Evolutionary conservation across 495 filamentous ascomycete species (phyloP).

Genomic region (Xylaria longipes): DNA sequence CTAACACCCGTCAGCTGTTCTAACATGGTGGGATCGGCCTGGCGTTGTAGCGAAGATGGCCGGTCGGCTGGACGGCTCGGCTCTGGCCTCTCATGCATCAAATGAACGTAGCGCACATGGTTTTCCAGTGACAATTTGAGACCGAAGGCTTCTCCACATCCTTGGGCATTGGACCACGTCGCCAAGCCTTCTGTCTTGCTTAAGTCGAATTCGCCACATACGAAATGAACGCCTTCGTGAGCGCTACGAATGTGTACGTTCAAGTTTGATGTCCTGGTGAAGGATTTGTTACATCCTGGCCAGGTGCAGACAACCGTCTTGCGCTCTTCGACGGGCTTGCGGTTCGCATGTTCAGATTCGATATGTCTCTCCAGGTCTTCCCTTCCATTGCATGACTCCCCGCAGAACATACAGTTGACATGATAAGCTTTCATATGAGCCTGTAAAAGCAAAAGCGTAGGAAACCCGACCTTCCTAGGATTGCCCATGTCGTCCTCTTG

Average conservation of each 20-base stretch:
- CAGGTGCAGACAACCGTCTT: slow-evolving; percentile 68
- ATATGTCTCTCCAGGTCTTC: slow-evolving; percentile 71
- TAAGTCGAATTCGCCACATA: slow-evolving; percentile 74
- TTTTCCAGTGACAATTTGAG: slow-evolving; percentile 79
- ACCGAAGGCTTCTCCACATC: slow-evolving; percentile 72
- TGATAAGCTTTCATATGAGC: slow-evolving; percentile 74
- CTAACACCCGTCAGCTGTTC: slow-evolving; percentile 64
- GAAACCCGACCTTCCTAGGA: slow-evolving; percentile 62
- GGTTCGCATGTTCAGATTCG: slow-evolving; percentile 67
- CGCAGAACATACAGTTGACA: slow-evolving; percentile 76
- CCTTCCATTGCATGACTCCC: slow-evolving; percentile 64
- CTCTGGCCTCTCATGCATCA: slow-evolving; percentile 61
- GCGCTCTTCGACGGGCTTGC: slow-evolving; percentile 64
- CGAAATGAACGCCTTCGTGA: slow-evolving; percentile 72
- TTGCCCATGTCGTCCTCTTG: slow-evolving; percentile 35
- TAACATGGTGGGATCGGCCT: slow-evolving; percentile 44
- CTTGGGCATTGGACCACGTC: slow-evolving; percentile 68
- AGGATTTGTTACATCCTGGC: slow-evolving; percentile 69
- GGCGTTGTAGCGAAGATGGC: slow-evolving; percentile 25
- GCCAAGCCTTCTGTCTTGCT: slow-evolving; percentile 60
- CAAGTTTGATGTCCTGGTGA: slow-evolving; percentile 80
- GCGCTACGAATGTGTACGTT: slow-evolving; percentile 76
- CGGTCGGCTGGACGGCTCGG: slow-evolving; percentile 42
- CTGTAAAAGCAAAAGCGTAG: slow-evolving; percentile 71
- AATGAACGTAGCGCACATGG: slow-evolving; percentile 77